Evolutionary conservation across 139 green algal genomes (phyloP).

Genomic region (Zygnema cylindricum): DNA sequence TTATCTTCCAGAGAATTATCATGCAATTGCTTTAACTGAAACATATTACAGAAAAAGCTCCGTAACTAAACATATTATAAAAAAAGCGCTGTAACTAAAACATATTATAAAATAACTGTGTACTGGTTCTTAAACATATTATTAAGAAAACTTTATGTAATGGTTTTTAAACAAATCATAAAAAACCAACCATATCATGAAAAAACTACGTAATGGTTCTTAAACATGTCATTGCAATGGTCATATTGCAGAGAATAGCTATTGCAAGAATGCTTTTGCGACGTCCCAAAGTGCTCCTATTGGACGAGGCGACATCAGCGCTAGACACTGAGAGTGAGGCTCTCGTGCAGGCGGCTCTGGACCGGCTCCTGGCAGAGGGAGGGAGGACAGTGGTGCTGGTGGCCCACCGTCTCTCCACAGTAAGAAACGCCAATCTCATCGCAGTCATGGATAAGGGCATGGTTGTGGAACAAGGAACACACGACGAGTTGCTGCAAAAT

Average conservation of each 20-base stretch:
- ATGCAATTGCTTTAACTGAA: too few species aligned
- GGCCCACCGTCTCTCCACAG: constrained; percentile 64
- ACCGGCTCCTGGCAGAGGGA: constrained; percentile 54
- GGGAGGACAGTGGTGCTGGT: constrained; percentile 61
- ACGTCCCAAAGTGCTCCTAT: constrained; percentile 59
- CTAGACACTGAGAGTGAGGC: constrained; percentile 69
- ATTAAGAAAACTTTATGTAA: too few species aligned
- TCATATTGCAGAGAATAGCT: constrained; percentile 63
- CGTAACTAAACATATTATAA: too few species aligned
- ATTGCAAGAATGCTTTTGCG: constrained; percentile 67
- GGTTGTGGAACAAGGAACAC: constrained; percentile 62
- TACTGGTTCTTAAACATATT: too few species aligned
- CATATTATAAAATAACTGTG: too few species aligned
- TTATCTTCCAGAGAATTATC: too few species aligned
- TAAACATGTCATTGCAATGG: too few species aligned
- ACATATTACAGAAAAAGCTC: too few species aligned
- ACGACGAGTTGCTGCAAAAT: constrained; percentile 56
- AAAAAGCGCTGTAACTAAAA: too few species aligned
- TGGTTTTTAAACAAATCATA: too few species aligned
- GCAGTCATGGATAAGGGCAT: constrained; percentile 60
- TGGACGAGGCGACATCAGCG: constrained; percentile 69
- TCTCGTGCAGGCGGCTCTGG: constrained; percentile 55
- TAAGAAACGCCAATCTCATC: constrained; percentile 62
- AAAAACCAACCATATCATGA: too few species aligned
- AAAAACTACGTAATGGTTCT: too few species aligned